Base-by-base conservation (phyloP, 2,329 filamentous ascomycete species). In the Leptoxyphium fumago region DNA sequence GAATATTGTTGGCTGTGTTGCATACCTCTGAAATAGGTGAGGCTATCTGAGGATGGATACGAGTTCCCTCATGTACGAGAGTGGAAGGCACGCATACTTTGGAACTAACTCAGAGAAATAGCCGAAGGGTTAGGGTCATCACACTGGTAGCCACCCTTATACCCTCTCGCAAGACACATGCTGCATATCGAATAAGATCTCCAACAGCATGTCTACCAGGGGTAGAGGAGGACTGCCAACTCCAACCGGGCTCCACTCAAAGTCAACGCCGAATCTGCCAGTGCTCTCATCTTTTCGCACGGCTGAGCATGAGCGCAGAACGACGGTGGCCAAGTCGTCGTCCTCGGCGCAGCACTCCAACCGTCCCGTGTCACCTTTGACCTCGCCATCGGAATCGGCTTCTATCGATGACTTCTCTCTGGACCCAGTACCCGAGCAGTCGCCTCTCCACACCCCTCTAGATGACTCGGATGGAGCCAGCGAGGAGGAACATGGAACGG, bases 191-290 rank as follows among this genome's bases (percentile, higher is more conserved):
- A 26, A 26, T 26, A 26, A 26, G 21, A 26, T 26, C 21, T 26
- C 7, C 21, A 26, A 7, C 21, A 26, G 21, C 21, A 67, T 68
- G 66, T 55, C 66, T 38, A 64, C 65, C 2, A 61, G 65, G 46
- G 67, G 65, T 46, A 61, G 66, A 63, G 66, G 65, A 38, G 53
- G 47, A 14, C 46, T 47, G 18, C 48, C 52, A 3, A 52, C 63
- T 2, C 64, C 64, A 18, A 41, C 55, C n/a, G 63, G 61, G 18
- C 58, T 67, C 44, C 65, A 67, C 44, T 70, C 67, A 29, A 64
- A 64, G 45, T 70, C 67, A 0, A 69, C 67, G 2, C 68, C 68
- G 5, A 68, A 69, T 44, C 56, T 70, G 2, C 62, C 67, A 1
- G 68, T 65, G 0, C 50, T 66, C n/a, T 53, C 50, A 41, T 59